phyloP scores from a whole-genome alignment of 129 eudicot species.

The Kitagawia praeruptora region DNA sequence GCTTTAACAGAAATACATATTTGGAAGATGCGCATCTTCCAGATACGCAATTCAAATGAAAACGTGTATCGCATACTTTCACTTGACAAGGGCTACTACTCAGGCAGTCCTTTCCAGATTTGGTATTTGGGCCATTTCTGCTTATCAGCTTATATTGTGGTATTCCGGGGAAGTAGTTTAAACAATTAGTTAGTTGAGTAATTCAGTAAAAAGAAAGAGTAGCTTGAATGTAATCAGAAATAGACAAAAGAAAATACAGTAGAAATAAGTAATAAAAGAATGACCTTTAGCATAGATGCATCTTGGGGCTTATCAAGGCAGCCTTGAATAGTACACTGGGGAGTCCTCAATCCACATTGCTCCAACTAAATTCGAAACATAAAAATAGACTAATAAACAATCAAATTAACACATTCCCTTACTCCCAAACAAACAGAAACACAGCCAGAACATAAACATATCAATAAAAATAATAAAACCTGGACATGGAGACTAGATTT shows the following conservation, averaged over 20 bases:
- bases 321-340: constrained; percentile 83
- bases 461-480: constrained; percentile 20
- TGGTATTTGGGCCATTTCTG: background rate
- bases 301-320: constrained; percentile 49
- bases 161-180: too few species aligned
- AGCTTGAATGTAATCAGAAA: too few species aligned
- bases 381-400: background rate
- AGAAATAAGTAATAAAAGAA: too few species aligned
- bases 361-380: constrained; percentile 31
- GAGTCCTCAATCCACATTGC: constrained; percentile 76
- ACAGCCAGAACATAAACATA: too few species aligned
- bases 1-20: too few species aligned
- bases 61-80: background rate
- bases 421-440: too few species aligned
- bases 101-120: background rate
- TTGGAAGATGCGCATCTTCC: background rate
- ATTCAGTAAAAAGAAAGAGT: background rate
- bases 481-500: constrained; percentile 71
- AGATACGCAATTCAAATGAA: background rate
- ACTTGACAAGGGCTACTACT: background rate
- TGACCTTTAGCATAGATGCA: constrained; percentile 33
- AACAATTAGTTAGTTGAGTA: background rate
- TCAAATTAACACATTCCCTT: background rate
- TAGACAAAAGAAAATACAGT: background rate
- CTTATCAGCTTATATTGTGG: background rate